phyloP scores from a whole-genome alignment of 75 land plant species.

The Cupressus sempervirens region DNA sequence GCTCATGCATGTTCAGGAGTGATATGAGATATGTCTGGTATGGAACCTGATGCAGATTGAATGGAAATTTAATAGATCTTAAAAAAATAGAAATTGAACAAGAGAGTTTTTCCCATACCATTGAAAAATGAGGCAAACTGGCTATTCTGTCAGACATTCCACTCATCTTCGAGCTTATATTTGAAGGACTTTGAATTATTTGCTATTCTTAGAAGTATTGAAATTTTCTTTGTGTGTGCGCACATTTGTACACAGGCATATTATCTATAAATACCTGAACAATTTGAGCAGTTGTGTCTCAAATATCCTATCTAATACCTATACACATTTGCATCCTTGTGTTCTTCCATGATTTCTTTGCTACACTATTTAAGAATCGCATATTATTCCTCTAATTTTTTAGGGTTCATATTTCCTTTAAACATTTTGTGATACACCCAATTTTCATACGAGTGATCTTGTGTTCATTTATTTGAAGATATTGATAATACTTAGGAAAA shows the following conservation, averaged over 20 bases:
- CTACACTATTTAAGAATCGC: background rate
- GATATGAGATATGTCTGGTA: background rate
- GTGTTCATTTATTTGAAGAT: conserved; percentile 9
- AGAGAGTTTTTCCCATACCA: background rate
- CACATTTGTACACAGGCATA: background rate
- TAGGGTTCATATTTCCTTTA: background rate
- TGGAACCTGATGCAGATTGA: background rate
- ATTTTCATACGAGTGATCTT: background rate
- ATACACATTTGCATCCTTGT: background rate
- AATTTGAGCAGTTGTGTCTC: background rate
- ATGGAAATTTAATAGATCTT: background rate
- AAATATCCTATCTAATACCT: background rate
- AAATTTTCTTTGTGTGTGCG: background rate
- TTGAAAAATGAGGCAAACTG: background rate
- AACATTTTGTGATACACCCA: background rate
- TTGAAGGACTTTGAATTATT: background rate
- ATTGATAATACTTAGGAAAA: background rate
- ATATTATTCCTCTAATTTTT: background rate
- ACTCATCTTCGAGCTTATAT: background rate
- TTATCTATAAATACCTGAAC: background rate
- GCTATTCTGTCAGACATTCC: background rate
- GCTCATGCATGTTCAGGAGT: background rate
- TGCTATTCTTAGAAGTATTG: background rate
- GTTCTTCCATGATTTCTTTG: background rate
- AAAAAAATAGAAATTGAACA: background rate